Conservation (phyloP, 164 flowering plant genomes). For the Vitis amurensis region DNA sequence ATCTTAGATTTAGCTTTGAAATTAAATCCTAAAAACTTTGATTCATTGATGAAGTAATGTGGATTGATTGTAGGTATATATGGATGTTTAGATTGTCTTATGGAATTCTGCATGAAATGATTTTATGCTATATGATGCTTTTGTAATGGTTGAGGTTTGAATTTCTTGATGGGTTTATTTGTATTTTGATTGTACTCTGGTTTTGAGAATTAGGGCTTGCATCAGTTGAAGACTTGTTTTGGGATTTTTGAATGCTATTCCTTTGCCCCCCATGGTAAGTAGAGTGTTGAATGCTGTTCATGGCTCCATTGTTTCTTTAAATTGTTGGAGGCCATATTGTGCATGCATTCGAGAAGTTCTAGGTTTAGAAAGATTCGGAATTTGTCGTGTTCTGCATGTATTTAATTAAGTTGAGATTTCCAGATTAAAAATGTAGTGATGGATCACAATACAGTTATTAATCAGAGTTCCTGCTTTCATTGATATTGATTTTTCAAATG, state of each 20-base stretch:
- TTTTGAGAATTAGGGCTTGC: background rate
- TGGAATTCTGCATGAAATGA: background rate
- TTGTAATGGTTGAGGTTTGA: background rate
- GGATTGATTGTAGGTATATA: background rate
- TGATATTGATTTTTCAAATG: background rate
- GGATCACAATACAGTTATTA: background rate
- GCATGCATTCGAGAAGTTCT: background rate
- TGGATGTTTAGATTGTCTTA: background rate
- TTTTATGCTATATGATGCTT: background rate
- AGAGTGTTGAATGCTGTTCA: background rate
- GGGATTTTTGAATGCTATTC: too few relatives aligned
- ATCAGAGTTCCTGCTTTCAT: background rate
- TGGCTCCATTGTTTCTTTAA: background rate
- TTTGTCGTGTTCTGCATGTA: background rate
- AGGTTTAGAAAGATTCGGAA: background rate
- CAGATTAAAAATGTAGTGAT: background rate
- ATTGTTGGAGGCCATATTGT: background rate
- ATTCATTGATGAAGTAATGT: background rate
- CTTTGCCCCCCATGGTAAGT: too few relatives aligned
- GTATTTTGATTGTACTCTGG: background rate
- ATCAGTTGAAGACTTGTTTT: background rate
- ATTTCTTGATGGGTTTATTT: background rate
- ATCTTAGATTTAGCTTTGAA: background rate
- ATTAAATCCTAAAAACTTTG: background rate
- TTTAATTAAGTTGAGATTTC: background rate